Percentiles rank a stretch among this genome's conserved stretches.
Conservation (phyloP, 129 eudicot species). For the Apium graveolens region DNA sequence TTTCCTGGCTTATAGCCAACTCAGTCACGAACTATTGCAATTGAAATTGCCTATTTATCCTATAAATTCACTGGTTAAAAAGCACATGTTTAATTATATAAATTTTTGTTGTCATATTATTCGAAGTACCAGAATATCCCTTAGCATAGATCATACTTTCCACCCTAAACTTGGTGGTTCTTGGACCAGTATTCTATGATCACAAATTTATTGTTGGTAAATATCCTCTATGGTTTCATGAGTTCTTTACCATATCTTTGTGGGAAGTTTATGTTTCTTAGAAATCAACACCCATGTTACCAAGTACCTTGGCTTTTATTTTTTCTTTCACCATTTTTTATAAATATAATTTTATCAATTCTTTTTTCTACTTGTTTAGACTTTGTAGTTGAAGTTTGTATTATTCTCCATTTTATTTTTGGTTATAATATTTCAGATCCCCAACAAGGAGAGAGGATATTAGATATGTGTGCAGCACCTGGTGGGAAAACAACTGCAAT, state of each 20-base stretch:
- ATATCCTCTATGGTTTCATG: background rate
- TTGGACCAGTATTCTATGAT: background rate
- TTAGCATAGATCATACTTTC: background rate
- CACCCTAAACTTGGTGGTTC: background rate
- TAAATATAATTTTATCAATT: background rate
- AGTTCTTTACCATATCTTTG: background rate
- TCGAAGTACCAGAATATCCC: background rate
- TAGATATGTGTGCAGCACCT: constrained; percentile 99
- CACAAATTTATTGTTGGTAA: background rate
- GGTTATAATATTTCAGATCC: constrained; percentile 46
- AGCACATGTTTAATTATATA: background rate
- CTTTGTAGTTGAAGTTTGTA: background rate
- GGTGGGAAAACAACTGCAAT: constrained; percentile 99
- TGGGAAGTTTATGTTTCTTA: background rate
- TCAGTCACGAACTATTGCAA: background rate
- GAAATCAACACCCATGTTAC: background rate
- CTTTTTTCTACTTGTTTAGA: background rate
- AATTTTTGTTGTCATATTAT: background rate
- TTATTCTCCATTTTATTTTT: background rate
- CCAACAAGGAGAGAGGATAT: constrained; percentile 80
- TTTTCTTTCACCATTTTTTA: background rate
- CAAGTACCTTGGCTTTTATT: background rate
- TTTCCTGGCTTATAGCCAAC: background rate
- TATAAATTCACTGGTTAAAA: background rate
- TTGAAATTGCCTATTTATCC: background rate